phyloP scores from a whole-genome alignment of 129 eudicot genomes.

The Pseudognaphalium luteoalbum region DNA sequence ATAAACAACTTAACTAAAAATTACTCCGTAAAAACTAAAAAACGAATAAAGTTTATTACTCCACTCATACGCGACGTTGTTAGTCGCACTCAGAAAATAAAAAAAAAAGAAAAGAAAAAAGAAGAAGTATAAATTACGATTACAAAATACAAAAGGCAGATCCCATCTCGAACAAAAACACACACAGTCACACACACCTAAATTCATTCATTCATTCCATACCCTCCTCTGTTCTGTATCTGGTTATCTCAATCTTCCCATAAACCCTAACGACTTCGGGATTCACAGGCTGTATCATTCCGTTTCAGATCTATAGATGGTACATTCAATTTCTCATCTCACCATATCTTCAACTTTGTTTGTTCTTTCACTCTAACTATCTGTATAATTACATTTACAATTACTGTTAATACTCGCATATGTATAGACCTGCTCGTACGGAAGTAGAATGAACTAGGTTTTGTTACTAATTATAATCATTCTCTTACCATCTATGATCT shows the following conservation, averaged over 20 bases:
- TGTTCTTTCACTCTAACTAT: not conserved
- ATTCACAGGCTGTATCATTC: not conserved
- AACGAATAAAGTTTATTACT: too few relatives aligned
- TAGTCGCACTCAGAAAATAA: too few relatives aligned
- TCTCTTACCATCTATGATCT: not conserved
- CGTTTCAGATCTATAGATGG: not conserved
- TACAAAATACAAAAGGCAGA: slow-evolving; percentile 1
- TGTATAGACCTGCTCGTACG: not conserved
- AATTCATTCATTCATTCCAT: not conserved
- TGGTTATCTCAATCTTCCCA: not conserved
- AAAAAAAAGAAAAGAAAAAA: too few relatives aligned
- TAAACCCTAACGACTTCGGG: not conserved
- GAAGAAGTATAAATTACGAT: too few relatives aligned
- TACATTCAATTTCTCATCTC: not conserved
- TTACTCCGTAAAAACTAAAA: too few relatives aligned
- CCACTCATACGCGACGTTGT: too few relatives aligned
- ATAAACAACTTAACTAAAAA: too few relatives aligned
- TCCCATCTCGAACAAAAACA: slow-evolving; percentile 27
- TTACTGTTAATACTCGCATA: too few relatives aligned
- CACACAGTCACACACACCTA: slow-evolving; percentile 15
- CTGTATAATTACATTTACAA: not conserved
- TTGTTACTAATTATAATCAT: too few relatives aligned
- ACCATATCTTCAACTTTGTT: not conserved
- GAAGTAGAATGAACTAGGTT: not conserved
- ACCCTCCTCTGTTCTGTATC: not conserved